Percentiles rank a stretch among this genome's conserved stretches.
Conservation (phyloP, 2,329 filamentous ascomycete species). For the Aspergillus udagawae region DNA sequence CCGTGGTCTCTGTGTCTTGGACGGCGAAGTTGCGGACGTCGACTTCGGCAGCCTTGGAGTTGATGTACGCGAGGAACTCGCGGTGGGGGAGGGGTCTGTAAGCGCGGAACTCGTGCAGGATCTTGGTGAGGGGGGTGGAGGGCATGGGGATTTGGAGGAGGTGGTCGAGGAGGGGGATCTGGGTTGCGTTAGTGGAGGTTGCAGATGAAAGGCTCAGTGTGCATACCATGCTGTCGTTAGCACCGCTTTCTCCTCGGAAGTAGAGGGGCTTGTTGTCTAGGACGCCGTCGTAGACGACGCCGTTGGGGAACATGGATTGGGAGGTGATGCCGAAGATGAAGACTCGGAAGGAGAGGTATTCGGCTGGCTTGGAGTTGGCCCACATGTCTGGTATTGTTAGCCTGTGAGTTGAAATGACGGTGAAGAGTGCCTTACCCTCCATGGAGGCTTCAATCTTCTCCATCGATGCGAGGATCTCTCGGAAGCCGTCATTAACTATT, state of each 20-base stretch:
- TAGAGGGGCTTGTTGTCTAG: slow-evolving; percentile 65
- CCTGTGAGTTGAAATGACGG: neutral
- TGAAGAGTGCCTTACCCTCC: slow-evolving; percentile 54
- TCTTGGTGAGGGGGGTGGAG: slow-evolving; percentile 79
- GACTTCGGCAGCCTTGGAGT: slow-evolving; percentile 48
- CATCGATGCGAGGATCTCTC: slow-evolving; percentile 60
- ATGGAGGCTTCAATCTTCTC: slow-evolving; percentile 71
- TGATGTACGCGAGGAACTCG: slow-evolving; percentile 73
- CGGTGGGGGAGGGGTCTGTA: slow-evolving; percentile 89
- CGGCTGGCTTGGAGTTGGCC: slow-evolving; percentile 75
- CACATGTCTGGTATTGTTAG: slow-evolving; percentile 64
- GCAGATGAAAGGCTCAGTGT: neutral
- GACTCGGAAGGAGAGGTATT: slow-evolving; percentile 87
- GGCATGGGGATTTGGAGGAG: slow-evolving; percentile 85
- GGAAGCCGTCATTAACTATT: slow-evolving; percentile 62
- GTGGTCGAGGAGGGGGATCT: slow-evolving; percentile 83
- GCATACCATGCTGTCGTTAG: slow-evolving; percentile 81
- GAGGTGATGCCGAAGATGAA: slow-evolving; percentile 96
- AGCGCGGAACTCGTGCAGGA: slow-evolving; percentile 68
- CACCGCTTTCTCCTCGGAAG: slow-evolving; percentile 89
- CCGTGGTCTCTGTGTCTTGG: slow-evolving; percentile 37
- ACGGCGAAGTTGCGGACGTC: slow-evolving; percentile 36
- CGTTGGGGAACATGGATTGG: slow-evolving; percentile 90
- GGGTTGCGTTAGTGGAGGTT: neutral
- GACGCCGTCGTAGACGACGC: slow-evolving; percentile 84